Evolutionary conservation across 73 alveolate genomes (phyloP).

Genomic region (Paramecium biaurelia): DNA sequence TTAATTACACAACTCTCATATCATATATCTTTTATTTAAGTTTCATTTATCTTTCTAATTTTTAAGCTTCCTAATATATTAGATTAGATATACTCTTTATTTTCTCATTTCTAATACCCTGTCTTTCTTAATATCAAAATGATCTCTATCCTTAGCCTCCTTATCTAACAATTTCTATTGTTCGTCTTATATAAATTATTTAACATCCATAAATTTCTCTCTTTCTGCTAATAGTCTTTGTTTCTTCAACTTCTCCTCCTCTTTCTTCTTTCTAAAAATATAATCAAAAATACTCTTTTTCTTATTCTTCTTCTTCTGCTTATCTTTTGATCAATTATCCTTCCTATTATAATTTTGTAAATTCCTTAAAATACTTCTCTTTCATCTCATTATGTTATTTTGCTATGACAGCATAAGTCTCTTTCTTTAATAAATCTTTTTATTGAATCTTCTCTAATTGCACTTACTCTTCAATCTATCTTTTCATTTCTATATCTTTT

Average conservation of each 20-base stretch:
- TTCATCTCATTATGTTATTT: not conserved
- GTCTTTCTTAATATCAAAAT: not conserved
- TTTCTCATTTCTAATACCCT: slow-evolving; percentile 34
- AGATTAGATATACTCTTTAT: not conserved
- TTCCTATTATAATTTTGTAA: not conserved
- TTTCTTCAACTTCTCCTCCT: not conserved
- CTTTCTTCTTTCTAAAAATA: not conserved
- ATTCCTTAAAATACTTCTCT: not conserved
- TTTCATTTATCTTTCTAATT: not conserved
- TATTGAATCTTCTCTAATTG: not conserved
- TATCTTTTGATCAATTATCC: not conserved
- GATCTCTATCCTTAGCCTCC: not conserved
- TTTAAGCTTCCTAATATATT: slow-evolving; percentile 8
- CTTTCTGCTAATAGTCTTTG: not conserved
- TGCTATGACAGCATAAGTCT: not conserved
- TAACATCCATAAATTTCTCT: not conserved
- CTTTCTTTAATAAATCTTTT: not conserved
- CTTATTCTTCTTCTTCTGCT: slow-evolving; percentile 20
- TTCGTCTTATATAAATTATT: not conserved
- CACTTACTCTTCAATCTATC: not conserved
- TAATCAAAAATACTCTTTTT: not conserved
- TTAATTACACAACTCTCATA: not conserved
- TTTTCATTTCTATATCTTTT: not conserved
- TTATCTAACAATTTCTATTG: not conserved
- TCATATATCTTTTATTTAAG: slow-evolving; percentile 27